A percentile compares a stretch with the other conserved stretches of the same genome.
phyloP scores from a whole-genome alignment of 176 grass and related monocot genomes.

The Musa beccarii region DNA sequence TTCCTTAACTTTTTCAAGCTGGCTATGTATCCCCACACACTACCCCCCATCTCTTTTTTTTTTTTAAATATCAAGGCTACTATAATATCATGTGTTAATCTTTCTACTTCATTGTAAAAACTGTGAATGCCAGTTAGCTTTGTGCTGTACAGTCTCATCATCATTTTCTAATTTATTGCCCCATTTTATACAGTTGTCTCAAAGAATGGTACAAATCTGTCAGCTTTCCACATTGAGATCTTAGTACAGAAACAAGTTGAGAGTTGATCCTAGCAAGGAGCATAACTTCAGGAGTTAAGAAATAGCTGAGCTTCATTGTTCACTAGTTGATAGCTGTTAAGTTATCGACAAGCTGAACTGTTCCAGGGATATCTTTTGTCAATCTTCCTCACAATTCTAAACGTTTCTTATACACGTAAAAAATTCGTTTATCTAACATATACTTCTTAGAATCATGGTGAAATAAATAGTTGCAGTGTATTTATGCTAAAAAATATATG shows the following conservation, averaged over 20 bases:
- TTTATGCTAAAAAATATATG: not conserved
- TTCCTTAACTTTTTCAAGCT: not conserved
- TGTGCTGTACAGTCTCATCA: not conserved
- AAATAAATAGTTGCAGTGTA: not conserved
- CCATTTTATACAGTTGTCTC: not conserved
- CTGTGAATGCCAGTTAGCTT: not conserved
- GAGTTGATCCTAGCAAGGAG: not conserved
- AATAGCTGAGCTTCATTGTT: not conserved
- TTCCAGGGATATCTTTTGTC: not conserved
- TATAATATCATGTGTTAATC: not conserved
- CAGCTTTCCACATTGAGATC: not conserved
- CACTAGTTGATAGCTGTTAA: not conserved
- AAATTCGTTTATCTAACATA: not conserved
- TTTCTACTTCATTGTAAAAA: not conserved
- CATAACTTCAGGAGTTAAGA: not conserved
- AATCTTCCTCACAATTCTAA: not conserved
- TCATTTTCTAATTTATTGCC: not conserved
- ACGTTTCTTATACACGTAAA: not conserved
- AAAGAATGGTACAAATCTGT: not conserved
- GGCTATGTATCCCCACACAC: too few relatives aligned
- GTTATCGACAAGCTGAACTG: not conserved
- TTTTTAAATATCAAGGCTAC: not conserved
- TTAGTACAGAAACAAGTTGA: not conserved
- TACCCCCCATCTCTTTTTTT: not conserved
- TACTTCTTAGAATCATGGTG: not conserved